A percentile compares a stretch with the other conserved stretches of the same genome.
phyloP scores from a whole-genome alignment of 345 rosid genomes.

The Atalantia buxifolia region DNA sequence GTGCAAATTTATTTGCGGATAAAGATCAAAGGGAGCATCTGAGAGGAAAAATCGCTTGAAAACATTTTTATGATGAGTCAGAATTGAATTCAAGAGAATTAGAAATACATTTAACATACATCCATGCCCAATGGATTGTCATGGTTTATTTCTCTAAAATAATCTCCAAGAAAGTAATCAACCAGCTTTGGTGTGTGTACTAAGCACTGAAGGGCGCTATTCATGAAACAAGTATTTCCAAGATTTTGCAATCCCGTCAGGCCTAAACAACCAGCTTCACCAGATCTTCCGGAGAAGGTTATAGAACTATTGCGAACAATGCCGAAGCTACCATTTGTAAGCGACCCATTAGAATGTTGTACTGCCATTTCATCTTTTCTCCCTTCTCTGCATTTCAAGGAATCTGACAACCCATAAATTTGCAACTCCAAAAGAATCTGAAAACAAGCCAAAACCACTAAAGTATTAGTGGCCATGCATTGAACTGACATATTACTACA shows the following conservation, averaged over 20 bases:
- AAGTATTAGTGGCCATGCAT: conserved; percentile 13
- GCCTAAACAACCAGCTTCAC: conserved; percentile 94
- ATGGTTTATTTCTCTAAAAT: conserved; percentile 79
- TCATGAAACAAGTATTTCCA: conserved; percentile 99
- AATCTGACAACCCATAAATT: conserved; percentile 95
- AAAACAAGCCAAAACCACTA: conserved; percentile 26
- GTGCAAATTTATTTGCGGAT: conserved; percentile 3
- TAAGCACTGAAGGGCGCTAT: conserved; percentile 95
- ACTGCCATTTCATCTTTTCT: conserved; percentile 63
- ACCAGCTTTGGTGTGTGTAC: conserved; percentile 97
- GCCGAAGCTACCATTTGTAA: conserved; percentile 55
- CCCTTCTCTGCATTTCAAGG: conserved; percentile 67
- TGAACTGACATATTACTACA: conserved; percentile 9
- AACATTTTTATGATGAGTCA: conserved; percentile 1
- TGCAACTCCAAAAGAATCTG: conserved; percentile 87
- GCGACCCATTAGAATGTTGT: conserved; percentile 44
- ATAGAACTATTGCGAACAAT: conserved; percentile 41
- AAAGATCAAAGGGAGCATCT: not conserved
- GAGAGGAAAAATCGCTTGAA: not conserved
- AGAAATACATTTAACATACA: conserved; percentile 40
- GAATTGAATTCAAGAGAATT: conserved; percentile 4
- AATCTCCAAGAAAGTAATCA: conserved; percentile 93
- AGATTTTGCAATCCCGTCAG: conserved; percentile 95
- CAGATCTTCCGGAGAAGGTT: conserved; percentile 53
- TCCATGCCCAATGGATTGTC: conserved; percentile 94